Evolutionary conservation across 306 rosid species (phyloP).

Genomic region (Adenanthera pavonina): DNA sequence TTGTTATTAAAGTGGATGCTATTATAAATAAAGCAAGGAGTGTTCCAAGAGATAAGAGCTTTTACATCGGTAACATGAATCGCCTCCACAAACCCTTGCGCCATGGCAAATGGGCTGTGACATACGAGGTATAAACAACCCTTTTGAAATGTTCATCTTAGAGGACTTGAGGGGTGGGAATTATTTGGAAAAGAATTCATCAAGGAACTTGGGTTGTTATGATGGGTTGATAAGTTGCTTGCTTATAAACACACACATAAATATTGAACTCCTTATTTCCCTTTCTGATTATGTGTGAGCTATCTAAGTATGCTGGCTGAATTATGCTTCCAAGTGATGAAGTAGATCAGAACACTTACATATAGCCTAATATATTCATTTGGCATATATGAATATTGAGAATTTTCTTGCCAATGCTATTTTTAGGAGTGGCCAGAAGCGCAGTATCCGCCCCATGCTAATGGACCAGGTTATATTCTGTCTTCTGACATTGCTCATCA

Average conservation of each 20-base stretch:
- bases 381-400: neutral
- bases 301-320: neutral
- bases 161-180: neutral
- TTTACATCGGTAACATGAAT: conserved; percentile 87
- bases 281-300: neutral
- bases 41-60: conserved; percentile 55
- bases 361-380: neutral
- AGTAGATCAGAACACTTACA: neutral
- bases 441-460: conserved; percentile 84
- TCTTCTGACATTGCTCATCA: conserved; percentile 68
- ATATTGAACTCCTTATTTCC: neutral
- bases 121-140: conserved; percentile 66
- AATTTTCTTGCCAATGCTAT: conserved; percentile 20
- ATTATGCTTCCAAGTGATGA: conserved; percentile 10
- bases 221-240: neutral
- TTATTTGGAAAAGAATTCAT: neutral
- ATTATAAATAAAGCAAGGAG: conserved; percentile 65
- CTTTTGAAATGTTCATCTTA: conserved; percentile 6
- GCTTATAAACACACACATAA: neutral
- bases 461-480: conserved; percentile 84
- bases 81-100: conserved; percentile 83
- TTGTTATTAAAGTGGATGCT: conserved; percentile 79
- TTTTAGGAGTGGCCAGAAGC: conserved; percentile 89
- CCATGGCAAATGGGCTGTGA: conserved; percentile 90
- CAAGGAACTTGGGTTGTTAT: neutral